Percentiles rank a stretch among this genome's conserved stretches.
phyloP scores from a whole-genome alignment of 2,329 filamentous ascomycete genomes.

The Fusarium armeniacum region DNA sequence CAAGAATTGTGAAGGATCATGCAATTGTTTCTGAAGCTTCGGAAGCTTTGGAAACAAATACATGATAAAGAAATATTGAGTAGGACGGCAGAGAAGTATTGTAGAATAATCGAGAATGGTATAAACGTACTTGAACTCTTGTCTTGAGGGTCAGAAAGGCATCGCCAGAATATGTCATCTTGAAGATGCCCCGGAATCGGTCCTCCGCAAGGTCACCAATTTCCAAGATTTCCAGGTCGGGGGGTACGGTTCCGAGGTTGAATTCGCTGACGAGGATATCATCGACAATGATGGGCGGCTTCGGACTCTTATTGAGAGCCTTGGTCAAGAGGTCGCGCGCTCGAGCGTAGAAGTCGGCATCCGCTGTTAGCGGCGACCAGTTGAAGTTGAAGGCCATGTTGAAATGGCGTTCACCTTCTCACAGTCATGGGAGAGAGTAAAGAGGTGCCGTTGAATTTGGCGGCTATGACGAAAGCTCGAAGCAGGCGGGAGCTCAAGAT shows the following conservation, averaged over 20 bases:
- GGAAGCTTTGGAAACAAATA: conserved; percentile 6
- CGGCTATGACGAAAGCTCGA: conserved; percentile 38
- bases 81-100: conserved; percentile 2
- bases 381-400: conserved; percentile 99
- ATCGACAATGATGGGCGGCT: conserved; percentile 98
- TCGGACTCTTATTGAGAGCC: conserved; percentile 96
- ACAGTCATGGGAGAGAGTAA: conserved; percentile 53
- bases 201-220: conserved; percentile 98
- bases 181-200: conserved; percentile 97
- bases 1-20: background rate
- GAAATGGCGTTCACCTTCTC: conserved; percentile 60
- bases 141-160: conserved; percentile 96
- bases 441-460: conserved; percentile 45
- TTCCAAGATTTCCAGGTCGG: conserved; percentile 95
- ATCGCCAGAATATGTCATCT: conserved; percentile 98
- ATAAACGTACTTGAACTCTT: conserved; percentile 82
- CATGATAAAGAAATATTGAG: conserved; percentile 11
- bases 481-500: conserved; percentile 22
- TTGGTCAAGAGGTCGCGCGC: conserved; percentile 94
- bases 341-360: conserved; percentile 89
- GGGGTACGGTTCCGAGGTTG: conserved; percentile 94
- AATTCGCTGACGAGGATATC: conserved; percentile 98
- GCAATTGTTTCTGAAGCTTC: conserved; percentile 13
- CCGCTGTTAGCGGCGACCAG: conserved; percentile 98
- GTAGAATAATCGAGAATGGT: conserved; percentile 16